Conservation (phyloP, 495 filamentous ascomycete genomes). For the Amphirosellinia nigrospora region DNA sequence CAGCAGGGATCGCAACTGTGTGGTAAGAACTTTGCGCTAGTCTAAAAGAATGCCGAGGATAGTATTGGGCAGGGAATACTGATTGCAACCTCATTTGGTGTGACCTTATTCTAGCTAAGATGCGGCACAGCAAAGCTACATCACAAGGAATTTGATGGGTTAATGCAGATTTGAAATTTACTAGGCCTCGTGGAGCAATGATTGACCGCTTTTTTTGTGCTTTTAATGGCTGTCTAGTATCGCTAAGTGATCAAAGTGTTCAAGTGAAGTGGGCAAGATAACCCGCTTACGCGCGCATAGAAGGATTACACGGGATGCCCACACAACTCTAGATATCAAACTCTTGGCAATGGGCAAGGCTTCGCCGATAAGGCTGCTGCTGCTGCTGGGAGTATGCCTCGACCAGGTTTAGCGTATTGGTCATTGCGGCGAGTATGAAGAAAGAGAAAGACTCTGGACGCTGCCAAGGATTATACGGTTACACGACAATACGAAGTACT, state of each 20-base stretch:
- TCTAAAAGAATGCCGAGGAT: conserved; percentile 4
- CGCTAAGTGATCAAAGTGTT: not conserved
- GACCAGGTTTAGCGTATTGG: not conserved
- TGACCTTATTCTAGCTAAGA: conserved; percentile 4
- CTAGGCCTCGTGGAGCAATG: not conserved
- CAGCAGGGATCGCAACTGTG: not conserved
- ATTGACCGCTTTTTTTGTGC: conserved; percentile 13
- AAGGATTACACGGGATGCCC: conserved; percentile 20
- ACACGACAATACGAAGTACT: conserved; percentile 2
- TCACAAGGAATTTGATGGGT: not conserved
- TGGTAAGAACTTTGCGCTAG: too few relatives aligned
- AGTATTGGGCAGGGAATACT: too few relatives aligned
- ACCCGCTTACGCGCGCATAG: not conserved
- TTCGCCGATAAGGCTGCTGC: conserved; percentile 10
- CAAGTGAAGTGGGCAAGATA: not conserved
- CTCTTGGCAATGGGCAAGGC: not conserved
- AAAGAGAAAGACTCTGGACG: not conserved
- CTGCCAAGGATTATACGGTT: conserved; percentile 17
- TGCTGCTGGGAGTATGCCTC: not conserved
- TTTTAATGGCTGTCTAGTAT: not conserved
- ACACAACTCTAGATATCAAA: not conserved
- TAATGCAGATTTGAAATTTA: conserved; percentile 4
- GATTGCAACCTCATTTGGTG: not conserved
- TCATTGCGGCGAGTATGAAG: not conserved
- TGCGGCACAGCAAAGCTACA: conserved; percentile 12